phyloP scores from a whole-genome alignment of 495 filamentous ascomycete species.

The Penicillium canariense region DNA sequence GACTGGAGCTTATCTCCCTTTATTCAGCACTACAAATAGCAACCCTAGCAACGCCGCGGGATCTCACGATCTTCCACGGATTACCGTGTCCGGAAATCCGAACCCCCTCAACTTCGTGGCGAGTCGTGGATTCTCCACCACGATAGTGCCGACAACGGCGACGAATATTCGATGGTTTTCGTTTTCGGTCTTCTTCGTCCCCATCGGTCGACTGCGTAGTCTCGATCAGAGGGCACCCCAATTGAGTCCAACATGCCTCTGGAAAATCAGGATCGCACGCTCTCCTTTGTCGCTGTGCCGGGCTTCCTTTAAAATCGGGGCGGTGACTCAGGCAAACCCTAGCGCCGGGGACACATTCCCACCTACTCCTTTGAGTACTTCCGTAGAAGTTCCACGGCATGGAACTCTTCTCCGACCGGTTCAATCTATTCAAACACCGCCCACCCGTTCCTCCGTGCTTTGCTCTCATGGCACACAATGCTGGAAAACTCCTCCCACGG shows the following conservation, averaged over 20 bases:
- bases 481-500: too few species aligned
- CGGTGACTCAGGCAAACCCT: background rate
- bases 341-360: background rate
- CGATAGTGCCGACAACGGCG: background rate
- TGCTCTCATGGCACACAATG: too few species aligned
- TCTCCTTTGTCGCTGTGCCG: too few species aligned
- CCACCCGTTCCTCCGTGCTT: too few species aligned
- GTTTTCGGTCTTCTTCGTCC: background rate
- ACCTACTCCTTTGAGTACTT: background rate
- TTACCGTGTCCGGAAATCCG: constrained; percentile 31
- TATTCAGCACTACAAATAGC: constrained; percentile 17
- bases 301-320: too few species aligned
- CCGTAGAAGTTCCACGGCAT: background rate
- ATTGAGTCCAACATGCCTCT: too few species aligned
- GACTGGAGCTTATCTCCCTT: constrained; percentile 31
- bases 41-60: constrained; percentile 20
- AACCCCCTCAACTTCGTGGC: constrained; percentile 22
- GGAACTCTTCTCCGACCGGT: background rate
- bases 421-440: background rate
- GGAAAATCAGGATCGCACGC: too few species aligned
- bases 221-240: too few species aligned
- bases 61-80: constrained; percentile 33
- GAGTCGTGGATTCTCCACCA: background rate
- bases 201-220: too few species aligned
- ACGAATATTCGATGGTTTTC: background rate